Evolutionary conservation across 768 basidiomycete species (phyloP), one percentile per base, ranked within the genome.

Genomic region (Psilocybe cubensis): DNA sequence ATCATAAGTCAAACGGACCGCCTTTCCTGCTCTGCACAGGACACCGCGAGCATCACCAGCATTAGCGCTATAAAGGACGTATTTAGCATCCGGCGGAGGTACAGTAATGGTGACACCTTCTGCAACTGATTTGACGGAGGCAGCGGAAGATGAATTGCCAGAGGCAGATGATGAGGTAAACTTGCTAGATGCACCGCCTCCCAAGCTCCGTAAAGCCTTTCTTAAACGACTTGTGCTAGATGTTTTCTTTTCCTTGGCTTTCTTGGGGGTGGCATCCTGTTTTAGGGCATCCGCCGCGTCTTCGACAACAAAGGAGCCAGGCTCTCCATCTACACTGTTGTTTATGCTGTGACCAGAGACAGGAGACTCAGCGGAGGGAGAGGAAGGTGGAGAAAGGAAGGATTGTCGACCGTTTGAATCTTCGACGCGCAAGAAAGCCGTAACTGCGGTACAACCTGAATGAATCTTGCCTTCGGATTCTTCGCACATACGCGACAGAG

Each of bases 31-130:
- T 43, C 97, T 88, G 68, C 92, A 96, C 17, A 99, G 82, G 10
- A 99, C 97, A 4, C 91, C 96, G 21, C 97, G 78, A 5, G 97
- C 97, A 68, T 99, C 97, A 8, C 97, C 97, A 1, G 93, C 97
- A 69, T 99, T 99, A 40, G 97, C 97, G 52, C 88, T 89, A 71
- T 98, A 99, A 33, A 99, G 76, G 43, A 97, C 91, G 25, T 92
- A 87, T 56, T 87, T 82, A 20, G 87, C 69, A 23, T 69, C 74
- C 4, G 72, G 61, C 12, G 85, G 83, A 31, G 86, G 85, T 23
- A 84, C 67, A 31, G 60, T 70, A 18, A 75, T 67, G 6, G 63
- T 65, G 1, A 65, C 60, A 17, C 72, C 72, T 12, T 75, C 70
- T 5, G 68, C 68, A 23, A 63, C 58, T 24, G 60, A 50, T 65